A percentile compares a stretch with the other conserved stretches of the same genome.
Conservation (phyloP, 257 asterid species). For the Plantago ovata region DNA sequence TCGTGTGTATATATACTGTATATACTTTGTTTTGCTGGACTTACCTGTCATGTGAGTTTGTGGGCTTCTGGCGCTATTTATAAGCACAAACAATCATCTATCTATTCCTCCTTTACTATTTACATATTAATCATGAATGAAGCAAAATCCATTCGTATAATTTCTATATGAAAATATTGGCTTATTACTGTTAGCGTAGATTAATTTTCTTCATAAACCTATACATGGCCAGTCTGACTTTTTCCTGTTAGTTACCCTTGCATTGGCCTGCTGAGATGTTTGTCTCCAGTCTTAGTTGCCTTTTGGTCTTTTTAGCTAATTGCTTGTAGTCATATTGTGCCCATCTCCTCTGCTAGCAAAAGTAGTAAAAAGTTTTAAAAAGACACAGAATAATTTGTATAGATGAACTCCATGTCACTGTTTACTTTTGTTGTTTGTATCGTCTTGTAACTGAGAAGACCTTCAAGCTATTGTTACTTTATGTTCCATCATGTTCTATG, state of each 20-base stretch:
- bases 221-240: neutral
- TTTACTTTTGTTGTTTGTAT: conserved; percentile 4
- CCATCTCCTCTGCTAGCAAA: no score
- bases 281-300: conserved; percentile 11
- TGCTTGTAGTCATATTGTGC: no score
- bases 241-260: conserved; percentile 2
- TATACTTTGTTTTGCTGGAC: conserved; percentile 3
- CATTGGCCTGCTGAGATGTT: conserved; percentile 3
- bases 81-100: neutral
- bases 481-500: conserved; percentile 1
- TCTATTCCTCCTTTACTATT: neutral
- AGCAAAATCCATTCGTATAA: neutral
- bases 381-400: no score
- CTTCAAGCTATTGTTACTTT: neutral
- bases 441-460: neutral
- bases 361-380: no score
- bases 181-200: neutral
- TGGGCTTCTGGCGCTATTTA: neutral
- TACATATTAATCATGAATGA: neutral
- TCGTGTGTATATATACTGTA: neutral
- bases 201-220: neutral
- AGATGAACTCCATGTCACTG: neutral
- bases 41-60: neutral
- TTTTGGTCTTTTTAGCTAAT: conserved; percentile 3
- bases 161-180: neutral